Conservation (phyloP, 148 eudicot species). For the Tetragonia tetragonoides region DNA sequence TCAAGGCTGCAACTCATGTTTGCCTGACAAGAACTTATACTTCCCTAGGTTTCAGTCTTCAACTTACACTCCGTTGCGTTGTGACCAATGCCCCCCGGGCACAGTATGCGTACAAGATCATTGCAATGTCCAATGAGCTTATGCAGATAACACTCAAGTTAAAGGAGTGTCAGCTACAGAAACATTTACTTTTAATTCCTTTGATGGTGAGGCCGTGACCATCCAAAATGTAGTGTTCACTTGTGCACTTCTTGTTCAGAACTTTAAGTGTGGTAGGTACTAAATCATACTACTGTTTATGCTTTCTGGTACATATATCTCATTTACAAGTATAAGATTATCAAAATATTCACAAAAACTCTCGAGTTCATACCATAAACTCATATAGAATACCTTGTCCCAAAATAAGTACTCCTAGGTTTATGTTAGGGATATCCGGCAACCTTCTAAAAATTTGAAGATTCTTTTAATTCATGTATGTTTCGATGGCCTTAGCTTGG, state of each 20-base stretch:
- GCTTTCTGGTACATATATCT: neutral
- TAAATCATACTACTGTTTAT: too few species aligned
- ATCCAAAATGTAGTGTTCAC: neutral
- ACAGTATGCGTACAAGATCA: neutral
- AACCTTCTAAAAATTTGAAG: too few species aligned
- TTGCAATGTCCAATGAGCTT: neutral
- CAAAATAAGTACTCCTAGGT: too few species aligned
- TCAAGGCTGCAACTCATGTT: too few species aligned
- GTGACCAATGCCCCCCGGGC: neutral
- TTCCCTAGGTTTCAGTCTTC: too few species aligned
- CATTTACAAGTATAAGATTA: neutral
- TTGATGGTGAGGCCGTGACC: neutral
- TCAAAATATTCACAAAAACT: too few species aligned
- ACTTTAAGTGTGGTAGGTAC: neutral
- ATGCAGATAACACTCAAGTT: neutral
- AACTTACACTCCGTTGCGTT: neutral
- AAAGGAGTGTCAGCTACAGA: neutral
- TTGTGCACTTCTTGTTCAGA: neutral
- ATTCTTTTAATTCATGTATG: neutral
- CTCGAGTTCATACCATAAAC: too few species aligned
- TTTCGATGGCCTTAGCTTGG: neutral
- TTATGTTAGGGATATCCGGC: too few species aligned
- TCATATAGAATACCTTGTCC: too few species aligned
- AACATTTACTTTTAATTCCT: neutral
- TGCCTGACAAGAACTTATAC: too few species aligned